Evolutionary conservation across 1,284 basidiomycete genomes (phyloP).

Genomic region (Ceratobasidium theobromae): DNA sequence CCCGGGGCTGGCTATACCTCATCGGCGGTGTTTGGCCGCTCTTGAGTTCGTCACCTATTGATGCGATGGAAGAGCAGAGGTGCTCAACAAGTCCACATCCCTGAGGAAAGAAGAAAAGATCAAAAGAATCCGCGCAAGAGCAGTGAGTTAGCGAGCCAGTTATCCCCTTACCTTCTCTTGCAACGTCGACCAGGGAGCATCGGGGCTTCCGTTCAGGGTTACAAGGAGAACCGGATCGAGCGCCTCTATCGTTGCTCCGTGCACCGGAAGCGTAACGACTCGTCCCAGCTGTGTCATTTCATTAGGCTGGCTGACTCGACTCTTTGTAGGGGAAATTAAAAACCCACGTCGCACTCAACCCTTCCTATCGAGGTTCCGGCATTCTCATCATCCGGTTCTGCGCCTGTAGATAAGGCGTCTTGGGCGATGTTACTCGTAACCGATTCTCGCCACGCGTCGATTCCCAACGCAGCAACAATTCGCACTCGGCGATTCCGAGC

Average conservation of each 20-base stretch:
- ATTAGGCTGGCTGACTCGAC: background rate
- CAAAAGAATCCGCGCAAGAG: background rate
- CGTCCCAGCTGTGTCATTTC: constrained; percentile 7
- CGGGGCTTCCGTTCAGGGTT: constrained; percentile 23
- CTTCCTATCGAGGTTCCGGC: constrained; percentile 2
- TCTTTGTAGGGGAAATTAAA: background rate
- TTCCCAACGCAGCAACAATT: constrained; percentile 16
- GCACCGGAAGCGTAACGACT: constrained; percentile 24
- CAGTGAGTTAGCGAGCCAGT: background rate
- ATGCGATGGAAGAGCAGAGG: constrained; percentile 21
- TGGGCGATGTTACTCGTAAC: constrained; percentile 2
- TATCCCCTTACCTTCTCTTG: constrained; percentile 15
- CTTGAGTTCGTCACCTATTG: constrained; percentile 28
- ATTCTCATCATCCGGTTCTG: background rate
- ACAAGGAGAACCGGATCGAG: constrained; percentile 23
- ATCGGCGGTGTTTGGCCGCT: constrained; percentile 24
- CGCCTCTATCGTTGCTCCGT: constrained; percentile 10
- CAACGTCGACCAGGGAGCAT: constrained; percentile 26
- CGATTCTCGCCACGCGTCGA: constrained; percentile 26
- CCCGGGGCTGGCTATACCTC: too few species aligned
- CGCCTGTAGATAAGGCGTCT: background rate
- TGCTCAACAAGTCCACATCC: constrained; percentile 24
- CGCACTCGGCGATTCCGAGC: constrained; percentile 24
- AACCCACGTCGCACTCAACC: constrained; percentile 28
- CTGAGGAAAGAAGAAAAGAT: background rate